Conservation (phyloP, 2,329 filamentous ascomycete genomes). For the Colletotrichum sp. region DNA sequence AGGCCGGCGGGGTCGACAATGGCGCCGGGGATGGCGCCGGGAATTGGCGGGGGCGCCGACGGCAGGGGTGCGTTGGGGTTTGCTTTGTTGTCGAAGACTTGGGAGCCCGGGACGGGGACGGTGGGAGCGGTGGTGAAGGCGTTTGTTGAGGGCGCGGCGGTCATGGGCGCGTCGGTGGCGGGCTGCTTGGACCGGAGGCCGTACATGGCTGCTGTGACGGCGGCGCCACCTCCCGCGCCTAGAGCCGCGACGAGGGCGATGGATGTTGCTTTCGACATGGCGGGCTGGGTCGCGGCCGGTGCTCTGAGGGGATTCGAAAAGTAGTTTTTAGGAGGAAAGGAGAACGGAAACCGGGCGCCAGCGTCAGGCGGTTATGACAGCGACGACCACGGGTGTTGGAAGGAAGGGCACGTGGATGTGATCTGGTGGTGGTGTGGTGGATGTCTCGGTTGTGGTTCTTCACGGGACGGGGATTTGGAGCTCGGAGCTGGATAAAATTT, state of each 20-base stretch:
- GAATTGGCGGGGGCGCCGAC: slow-evolving; percentile 29
- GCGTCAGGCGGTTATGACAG: slow-evolving; percentile 9
- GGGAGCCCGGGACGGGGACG: slow-evolving; percentile 61
- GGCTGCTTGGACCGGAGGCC: slow-evolving; percentile 52
- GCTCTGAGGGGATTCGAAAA: not conserved
- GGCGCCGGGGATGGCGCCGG: slow-evolving; percentile 35
- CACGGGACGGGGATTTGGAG: slow-evolving; percentile 1
- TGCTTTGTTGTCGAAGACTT: slow-evolving; percentile 45
- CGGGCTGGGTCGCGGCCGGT: slow-evolving; percentile 27
- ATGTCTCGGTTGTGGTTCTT: slow-evolving; percentile 14
- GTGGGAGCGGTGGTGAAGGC: slow-evolving; percentile 33
- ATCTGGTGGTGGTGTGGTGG: slow-evolving; percentile 17
- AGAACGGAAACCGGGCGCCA: not conserved
- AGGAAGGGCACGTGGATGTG: slow-evolving; percentile 14
- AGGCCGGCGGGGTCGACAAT: slow-evolving; percentile 77
- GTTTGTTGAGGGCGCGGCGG: slow-evolving; percentile 26
- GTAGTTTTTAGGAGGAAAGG: not conserved
- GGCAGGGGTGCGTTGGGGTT: slow-evolving; percentile 21
- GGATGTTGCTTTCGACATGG: slow-evolving; percentile 77
- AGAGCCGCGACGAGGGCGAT: slow-evolving; percentile 77
- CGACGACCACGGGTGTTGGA: slow-evolving; percentile 4
- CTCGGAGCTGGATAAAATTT: slow-evolving; percentile 14
- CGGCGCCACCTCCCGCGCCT: slow-evolving; percentile 78
- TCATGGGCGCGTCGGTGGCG: slow-evolving; percentile 31
- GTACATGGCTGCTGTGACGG: slow-evolving; percentile 73